Evolutionary conservation across 208 protist species (phyloP).

Genomic region (Wallacemonas sp.): DNA sequence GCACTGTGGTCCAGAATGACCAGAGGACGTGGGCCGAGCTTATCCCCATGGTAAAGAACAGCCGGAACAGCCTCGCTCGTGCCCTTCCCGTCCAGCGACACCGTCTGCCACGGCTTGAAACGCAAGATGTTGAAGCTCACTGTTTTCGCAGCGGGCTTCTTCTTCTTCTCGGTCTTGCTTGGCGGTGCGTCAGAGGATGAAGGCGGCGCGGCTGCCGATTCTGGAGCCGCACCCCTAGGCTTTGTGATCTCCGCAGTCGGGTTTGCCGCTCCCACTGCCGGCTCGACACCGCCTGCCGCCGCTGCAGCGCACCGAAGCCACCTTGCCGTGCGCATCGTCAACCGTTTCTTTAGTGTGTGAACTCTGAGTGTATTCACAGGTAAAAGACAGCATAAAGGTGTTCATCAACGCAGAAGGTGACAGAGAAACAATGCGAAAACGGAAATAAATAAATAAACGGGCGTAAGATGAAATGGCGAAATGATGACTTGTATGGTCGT

Average conservation of each 20-base stretch:
- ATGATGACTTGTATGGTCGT: no score
- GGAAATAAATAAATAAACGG: conserved; percentile 11
- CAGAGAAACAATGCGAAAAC: conserved; percentile 4
- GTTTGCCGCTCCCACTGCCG: not conserved
- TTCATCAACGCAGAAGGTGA: not conserved
- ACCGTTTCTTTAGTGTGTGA: conserved; percentile 12
- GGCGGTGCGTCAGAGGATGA: not conserved
- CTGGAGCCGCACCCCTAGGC: not conserved
- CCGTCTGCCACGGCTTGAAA: conserved; percentile 68
- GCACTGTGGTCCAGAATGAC: conserved; percentile 78
- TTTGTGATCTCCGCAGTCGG: not conserved
- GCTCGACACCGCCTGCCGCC: not conserved
- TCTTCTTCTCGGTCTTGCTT: conserved; percentile 9
- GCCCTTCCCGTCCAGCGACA: conserved; percentile 24
- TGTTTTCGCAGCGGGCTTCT: conserved; percentile 20
- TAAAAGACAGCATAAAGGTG: conserved; percentile 1
- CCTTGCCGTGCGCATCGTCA: conserved; percentile 16
- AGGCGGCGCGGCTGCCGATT: not conserved
- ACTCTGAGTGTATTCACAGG: not conserved
- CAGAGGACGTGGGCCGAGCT: conserved; percentile 77
- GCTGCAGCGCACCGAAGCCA: conserved; percentile 22
- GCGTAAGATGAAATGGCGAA: no score
- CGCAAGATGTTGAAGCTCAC: conserved; percentile 37
- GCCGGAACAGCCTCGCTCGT: conserved; percentile 15
- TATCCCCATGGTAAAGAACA: conserved; percentile 66